Base-by-base conservation (phyloP, 176 grass and related monocot genomes). In the Juncus effusus region DNA sequence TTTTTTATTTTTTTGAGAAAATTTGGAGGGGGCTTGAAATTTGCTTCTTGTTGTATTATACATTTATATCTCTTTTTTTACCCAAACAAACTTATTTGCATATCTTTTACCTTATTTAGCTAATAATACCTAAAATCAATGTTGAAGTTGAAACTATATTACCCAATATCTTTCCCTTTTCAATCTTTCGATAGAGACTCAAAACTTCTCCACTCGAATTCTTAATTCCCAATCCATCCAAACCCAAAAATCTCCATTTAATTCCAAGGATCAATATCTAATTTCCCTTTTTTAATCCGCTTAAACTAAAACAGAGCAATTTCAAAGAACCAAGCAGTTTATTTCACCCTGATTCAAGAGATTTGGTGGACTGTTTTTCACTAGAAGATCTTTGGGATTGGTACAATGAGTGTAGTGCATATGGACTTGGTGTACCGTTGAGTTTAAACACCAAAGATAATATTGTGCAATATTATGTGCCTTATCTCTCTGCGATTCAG, bases 401-500 rank as follows among this genome's bases (percentile, higher is more conserved):
- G 36, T 91, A 87, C 38, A 36, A 15, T 0, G 75, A 87, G 65
- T 84, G 81, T 62, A 91, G 84, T 75, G 78, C 61, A 0, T 87
- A 82, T 61, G 84, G 78, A 49, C 69, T 84, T 13, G 54, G 42
- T 10, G 88, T 91, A 28, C 84, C 84, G 3, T 28, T 84, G 36
- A 59, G 50, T 54, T 37, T 74, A 11, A 55, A 66, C 40, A 70
- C 36, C 2, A 61, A 64, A 28, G 39, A 78, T 4, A 58, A 41
- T 13, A 56, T 81, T 44, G 82, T 80, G 6, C 78, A 84, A 42
- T 83, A 91, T 55, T 91, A 79, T 51, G 78, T 74, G n/a, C 84
- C 84, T 2, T 87, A 84, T 65, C 56, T 91, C 42, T 91, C 88
- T 6, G 84, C 88, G 10, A 56, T 91, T 66, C 88, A 91, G 75